Base-by-base conservation (phyloP, 2,329 filamentous ascomycete species). In the Aureobasidium sp. region DNA sequence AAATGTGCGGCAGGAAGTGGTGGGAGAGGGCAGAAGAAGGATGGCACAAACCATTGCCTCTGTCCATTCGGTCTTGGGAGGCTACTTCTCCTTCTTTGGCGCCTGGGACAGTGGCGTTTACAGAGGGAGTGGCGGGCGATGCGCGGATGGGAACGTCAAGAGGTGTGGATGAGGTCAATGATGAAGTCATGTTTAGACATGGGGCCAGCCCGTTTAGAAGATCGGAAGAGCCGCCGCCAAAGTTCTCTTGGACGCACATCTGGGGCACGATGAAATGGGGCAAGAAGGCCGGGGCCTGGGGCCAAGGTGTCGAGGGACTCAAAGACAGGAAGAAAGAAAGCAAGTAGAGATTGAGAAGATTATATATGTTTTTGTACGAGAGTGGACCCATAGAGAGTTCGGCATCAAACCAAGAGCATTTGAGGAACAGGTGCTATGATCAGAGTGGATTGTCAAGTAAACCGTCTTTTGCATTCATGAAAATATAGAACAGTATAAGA, bases 1-100 rank as follows among this genome's bases (percentile, higher is more conserved):
- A 94, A 75, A 84, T 94, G 71, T 93, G 89, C 72, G 84, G 88
- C 20, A 79, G 78, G 41, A 78, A 82, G 64, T 93, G 89, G 89
- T 90, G 90, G 76, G 80, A 80, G 2, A 76, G 88, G 51, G 77
- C 75, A 4, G 82, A 81, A 4, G 75, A 79, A 7, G 79, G 74
- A 8, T 92, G 89, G 88, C 88, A 87, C 83, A 81, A 81, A 64
- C 89, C 89, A 2, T 70, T 91, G 42, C 82, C 85, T 0, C 65
- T 72, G 0, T 84, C 88, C 64, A 82, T 84, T 9, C 74, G 89
- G 52, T 82, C 86, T 67, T 91, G 88, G 88, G 88, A 90, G 70
- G 67, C 69, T 8, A 66, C 68, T 8, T 42, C 63, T 1, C 47
- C 61, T n/a, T 49, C 34, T 27, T 61, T 49, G 49, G 64, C 37